Evolutionary conservation across 495 filamentous ascomycete species (phyloP).

Genomic region (Jackrogersella minutella): DNA sequence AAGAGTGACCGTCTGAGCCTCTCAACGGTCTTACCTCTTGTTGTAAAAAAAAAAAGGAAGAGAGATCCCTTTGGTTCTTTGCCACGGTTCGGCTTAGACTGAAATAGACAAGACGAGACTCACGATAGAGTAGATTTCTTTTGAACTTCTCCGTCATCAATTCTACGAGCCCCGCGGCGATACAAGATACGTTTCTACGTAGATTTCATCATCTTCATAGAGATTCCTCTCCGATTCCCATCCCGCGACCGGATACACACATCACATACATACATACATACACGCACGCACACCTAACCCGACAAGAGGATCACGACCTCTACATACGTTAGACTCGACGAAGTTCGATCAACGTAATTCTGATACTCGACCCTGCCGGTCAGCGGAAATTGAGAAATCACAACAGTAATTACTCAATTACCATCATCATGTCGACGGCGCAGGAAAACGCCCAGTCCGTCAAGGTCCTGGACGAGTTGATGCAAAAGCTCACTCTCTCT

Average conservation of each 20-base stretch:
- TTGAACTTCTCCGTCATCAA: conserved; percentile 29
- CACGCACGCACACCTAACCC: too few relatives aligned
- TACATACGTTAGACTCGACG: neutral
- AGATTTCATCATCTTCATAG: conserved; percentile 20
- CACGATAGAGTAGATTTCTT: conserved; percentile 39
- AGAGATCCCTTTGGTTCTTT: conserved; percentile 25
- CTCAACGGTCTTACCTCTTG: conserved; percentile 34
- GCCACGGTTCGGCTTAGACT: conserved; percentile 33
- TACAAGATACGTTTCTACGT: conserved; percentile 8
- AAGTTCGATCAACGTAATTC: neutral
- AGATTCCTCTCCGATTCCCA: neutral
- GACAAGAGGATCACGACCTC: conserved; percentile 1
- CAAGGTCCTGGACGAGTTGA: conserved; percentile 62
- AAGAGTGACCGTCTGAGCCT: conserved; percentile 42
- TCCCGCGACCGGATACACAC: conserved; percentile 1
- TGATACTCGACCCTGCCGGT: neutral
- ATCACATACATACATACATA: too few relatives aligned
- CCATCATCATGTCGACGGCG: conserved; percentile 42
- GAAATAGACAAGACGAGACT: conserved; percentile 31
- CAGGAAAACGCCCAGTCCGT: conserved; percentile 58
- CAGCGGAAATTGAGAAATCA: neutral
- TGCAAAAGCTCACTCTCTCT: conserved; percentile 62
- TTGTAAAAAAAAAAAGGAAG: too few relatives aligned
- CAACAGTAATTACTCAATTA: neutral
- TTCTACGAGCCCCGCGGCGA: conserved; percentile 21